phyloP scores from a whole-genome alignment of 2,329 filamentous ascomycete genomes.

The Talaromyces pinophilus region DNA sequence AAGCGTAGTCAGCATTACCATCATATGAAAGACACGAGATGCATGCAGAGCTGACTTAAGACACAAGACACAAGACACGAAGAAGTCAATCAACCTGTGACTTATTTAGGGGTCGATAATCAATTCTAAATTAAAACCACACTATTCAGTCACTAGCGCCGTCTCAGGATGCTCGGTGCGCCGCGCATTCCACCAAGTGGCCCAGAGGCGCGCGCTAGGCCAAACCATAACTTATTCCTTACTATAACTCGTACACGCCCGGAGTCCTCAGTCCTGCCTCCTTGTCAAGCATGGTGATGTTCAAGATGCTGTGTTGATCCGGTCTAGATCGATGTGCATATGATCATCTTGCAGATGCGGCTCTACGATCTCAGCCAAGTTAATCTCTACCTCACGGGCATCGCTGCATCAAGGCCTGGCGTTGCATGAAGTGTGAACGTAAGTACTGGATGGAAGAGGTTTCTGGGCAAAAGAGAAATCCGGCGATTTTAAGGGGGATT shows the following conservation, averaged over 20 bases:
- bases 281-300: background rate
- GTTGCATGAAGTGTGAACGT: background rate
- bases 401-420: too few relatives aligned
- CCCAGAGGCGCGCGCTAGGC: background rate
- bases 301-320: background rate
- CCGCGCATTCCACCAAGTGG: background rate
- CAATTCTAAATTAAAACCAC: background rate
- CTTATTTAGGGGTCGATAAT: background rate
- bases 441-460: background rate
- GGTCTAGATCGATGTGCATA: background rate
- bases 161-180: background rate
- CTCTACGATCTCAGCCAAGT: background rate
- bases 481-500: background rate
- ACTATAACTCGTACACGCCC: background rate
- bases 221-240: background rate
- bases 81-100: background rate
- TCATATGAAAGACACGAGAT: too few relatives aligned
- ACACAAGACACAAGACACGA: background rate
- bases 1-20: background rate
- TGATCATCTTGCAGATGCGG: slow-evolving; percentile 1
- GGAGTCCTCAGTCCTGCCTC: background rate
- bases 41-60: too few relatives aligned
- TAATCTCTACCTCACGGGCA: background rate
- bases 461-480: background rate
- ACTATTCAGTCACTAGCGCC: background rate